Evolutionary conservation across 345 rosid species (phyloP).

Genomic region (Brassica incana): DNA sequence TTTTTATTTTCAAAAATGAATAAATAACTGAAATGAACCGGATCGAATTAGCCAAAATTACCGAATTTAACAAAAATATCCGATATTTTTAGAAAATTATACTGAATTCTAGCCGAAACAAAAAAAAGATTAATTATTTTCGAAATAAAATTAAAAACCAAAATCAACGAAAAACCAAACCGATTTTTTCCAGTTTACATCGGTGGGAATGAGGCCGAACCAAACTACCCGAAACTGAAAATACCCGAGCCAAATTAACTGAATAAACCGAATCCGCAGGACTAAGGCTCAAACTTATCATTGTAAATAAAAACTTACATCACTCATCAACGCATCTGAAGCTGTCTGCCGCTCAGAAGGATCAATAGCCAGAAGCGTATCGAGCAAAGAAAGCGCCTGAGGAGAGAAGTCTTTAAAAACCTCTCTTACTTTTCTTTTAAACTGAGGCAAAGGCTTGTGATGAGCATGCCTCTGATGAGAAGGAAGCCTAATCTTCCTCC

Average conservation of each 20-base stretch:
- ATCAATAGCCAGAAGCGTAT: conserved; percentile 84
- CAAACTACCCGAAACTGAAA: background rate
- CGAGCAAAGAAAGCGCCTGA: conserved; percentile 74
- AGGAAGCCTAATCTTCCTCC: conserved; percentile 89
- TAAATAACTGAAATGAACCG: too few species aligned
- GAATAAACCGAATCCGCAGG: background rate
- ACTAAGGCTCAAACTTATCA: background rate
- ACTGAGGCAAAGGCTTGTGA: conserved; percentile 77
- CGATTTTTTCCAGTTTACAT: background rate
- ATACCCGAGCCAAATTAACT: background rate
- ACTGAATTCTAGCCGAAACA: background rate
- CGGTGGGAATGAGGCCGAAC: background rate
- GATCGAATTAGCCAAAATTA: too few species aligned
- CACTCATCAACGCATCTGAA: conserved; percentile 68
- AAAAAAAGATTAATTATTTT: too few species aligned
- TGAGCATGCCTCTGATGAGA: conserved; percentile 54
- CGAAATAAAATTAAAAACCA: background rate
- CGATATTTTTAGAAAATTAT: too few species aligned
- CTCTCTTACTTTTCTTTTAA: conserved; percentile 66
- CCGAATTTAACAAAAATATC: too few species aligned
- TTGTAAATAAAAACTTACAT: conserved; percentile 49
- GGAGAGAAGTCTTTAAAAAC: conserved; percentile 79
- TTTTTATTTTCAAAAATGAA: too few species aligned
- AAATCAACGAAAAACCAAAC: too few species aligned
- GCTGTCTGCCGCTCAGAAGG: conserved; percentile 92